Evolutionary conservation across 371 early-diverging fungal genomes (phyloP).

Genomic region (Zychaea mexicana): DNA sequence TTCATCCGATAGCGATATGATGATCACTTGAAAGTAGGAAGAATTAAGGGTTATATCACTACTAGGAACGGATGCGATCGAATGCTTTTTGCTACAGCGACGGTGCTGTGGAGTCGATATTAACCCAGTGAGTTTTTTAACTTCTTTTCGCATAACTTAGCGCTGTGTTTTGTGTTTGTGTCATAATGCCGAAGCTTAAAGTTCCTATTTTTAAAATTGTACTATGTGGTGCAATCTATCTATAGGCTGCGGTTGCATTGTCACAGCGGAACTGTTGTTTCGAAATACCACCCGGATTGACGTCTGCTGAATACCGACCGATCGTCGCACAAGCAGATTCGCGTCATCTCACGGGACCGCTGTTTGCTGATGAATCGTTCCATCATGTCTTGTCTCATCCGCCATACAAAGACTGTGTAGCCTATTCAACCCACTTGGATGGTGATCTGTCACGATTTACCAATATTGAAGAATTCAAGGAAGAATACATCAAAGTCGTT

Average conservation of each 20-base stretch:
- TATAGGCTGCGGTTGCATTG: constrained; percentile 77
- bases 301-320: constrained; percentile 78
- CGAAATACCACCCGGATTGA: constrained; percentile 70
- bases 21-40: background rate
- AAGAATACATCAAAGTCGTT: constrained; percentile 76
- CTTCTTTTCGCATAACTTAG: too few species aligned
- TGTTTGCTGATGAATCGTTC: constrained; percentile 68
- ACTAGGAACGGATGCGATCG: constrained; percentile 87
- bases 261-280: constrained; percentile 88
- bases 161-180: too few species aligned
- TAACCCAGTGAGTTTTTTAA: constrained; percentile 73
- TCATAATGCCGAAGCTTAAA: too few species aligned
- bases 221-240: too few species aligned
- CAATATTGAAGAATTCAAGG: constrained; percentile 74
- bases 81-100: constrained; percentile 80
- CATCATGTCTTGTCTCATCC: constrained; percentile 92
- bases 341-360: constrained; percentile 58
- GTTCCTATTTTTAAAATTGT: background rate
- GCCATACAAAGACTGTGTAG: constrained; percentile 93
- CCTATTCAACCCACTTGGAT: constrained; percentile 72
- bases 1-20: background rate
- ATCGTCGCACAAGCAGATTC: constrained; percentile 83
- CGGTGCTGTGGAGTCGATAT: constrained; percentile 88
- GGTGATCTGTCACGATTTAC: constrained; percentile 85
- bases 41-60: background rate